Conservation (phyloP, 257 asterid species). For the Anisodus tanguticus region DNA sequence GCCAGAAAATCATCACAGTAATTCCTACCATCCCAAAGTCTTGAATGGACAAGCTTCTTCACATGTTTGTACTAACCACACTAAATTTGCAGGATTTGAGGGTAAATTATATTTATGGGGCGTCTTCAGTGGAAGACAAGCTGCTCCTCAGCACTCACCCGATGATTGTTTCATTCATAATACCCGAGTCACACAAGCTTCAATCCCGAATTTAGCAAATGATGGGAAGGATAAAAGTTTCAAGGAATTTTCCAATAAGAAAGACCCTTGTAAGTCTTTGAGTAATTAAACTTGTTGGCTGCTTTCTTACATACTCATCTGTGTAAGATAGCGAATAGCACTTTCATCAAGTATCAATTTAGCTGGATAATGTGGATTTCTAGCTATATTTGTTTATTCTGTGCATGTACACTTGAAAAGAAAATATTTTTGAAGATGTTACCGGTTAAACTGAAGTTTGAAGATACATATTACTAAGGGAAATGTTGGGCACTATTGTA, state of each 20-base stretch:
- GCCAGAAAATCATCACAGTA: conserved; percentile 56
- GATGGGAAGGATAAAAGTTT: conserved; percentile 37
- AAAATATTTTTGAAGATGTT: neutral
- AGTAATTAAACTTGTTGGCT: conserved; percentile 26
- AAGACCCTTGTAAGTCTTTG: conserved; percentile 48
- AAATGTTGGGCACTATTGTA: too few relatives aligned
- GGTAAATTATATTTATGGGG: conserved; percentile 69
- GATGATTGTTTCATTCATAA: conserved; percentile 35
- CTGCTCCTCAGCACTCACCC: conserved; percentile 39
- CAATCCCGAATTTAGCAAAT: conserved; percentile 43
- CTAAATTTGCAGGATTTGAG: conserved; percentile 50
- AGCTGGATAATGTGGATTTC: neutral
- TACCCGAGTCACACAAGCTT: conserved; percentile 34
- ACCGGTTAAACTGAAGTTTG: conserved; percentile 8
- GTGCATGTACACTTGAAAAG: neutral
- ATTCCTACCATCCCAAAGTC: conserved; percentile 33
- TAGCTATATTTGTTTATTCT: conserved; percentile 7
- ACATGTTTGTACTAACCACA: conserved; percentile 10
- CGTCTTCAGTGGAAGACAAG: conserved; percentile 48
- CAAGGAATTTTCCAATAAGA: conserved; percentile 40
- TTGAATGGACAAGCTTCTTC: neutral
- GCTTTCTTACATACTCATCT: neutral
- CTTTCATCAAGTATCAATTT: conserved; percentile 2
- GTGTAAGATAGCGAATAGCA: neutral
- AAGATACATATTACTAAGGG: neutral